A percentile compares a stretch with the other conserved stretches of the same genome.
Evolutionary conservation across 805 yeast species (phyloP).

Genomic region (Alloascoidea hylecoeti): DNA sequence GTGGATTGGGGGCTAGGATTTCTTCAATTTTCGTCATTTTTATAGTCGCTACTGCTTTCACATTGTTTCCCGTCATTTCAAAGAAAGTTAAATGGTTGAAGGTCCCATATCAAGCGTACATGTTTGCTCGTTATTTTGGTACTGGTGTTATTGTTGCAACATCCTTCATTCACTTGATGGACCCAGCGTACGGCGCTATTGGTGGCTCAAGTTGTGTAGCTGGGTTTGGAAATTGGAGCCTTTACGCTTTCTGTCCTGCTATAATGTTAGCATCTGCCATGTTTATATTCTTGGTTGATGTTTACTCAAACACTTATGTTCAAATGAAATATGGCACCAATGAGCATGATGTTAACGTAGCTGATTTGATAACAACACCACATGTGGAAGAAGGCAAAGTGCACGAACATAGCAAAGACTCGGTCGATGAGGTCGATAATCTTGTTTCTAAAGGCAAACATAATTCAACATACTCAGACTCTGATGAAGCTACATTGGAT

Average conservation of each 20-base stretch:
- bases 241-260: conserved; percentile 44
- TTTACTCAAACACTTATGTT: conserved; percentile 29
- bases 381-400: neutral
- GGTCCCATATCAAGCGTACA: conserved; percentile 17
- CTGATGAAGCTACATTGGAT: conserved; percentile 10
- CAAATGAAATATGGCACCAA: conserved; percentile 18
- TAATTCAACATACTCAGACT: neutral
- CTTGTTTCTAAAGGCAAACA: neutral
- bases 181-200: conserved; percentile 16
- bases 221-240: conserved; percentile 28
- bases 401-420: neutral
- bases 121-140: conserved; percentile 35
- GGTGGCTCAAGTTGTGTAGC: conserved; percentile 24
- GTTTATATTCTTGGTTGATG: conserved; percentile 31
- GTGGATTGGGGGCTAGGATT: conserved; percentile 29
- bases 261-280: conserved; percentile 33
- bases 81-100: conserved; percentile 10
- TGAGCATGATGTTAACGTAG: conserved; percentile 13
- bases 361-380: neutral
- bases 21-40: conserved; percentile 51
- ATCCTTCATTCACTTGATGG: conserved; percentile 58
- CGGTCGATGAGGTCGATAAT: neutral
- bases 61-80: conserved; percentile 28
- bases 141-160: conserved; percentile 79
- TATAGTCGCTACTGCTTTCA: conserved; percentile 26